Conservation (phyloP, 805 yeast genomes). For the Pichia kluyveri region DNA sequence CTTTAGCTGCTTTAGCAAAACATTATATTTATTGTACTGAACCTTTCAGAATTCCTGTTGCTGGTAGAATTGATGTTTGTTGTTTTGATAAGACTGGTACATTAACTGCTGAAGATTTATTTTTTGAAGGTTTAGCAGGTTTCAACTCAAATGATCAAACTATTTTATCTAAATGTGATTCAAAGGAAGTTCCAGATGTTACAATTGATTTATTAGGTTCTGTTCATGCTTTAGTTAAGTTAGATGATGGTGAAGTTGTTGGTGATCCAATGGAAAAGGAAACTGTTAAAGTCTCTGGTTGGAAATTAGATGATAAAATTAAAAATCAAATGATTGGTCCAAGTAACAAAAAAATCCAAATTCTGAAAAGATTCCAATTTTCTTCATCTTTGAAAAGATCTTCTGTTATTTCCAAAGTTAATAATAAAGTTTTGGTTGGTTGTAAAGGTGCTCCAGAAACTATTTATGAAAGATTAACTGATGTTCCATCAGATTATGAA, state of each 20-base stretch:
- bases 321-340: constrained; percentile 55
- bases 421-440: constrained; percentile 55
- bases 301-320: constrained; percentile 59
- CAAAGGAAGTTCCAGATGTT: constrained; percentile 53
- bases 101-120: constrained; percentile 91
- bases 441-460: constrained; percentile 99
- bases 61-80: constrained; percentile 96
- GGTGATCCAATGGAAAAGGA: constrained; percentile 99
- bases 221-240: constrained; percentile 89
- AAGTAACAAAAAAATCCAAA: constrained; percentile 40
- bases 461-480: constrained; percentile 61
- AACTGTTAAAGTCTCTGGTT: constrained; percentile 77
- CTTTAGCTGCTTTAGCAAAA: constrained; percentile 80
- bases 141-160: constrained; percentile 44
- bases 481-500: constrained; percentile 74
- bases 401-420: constrained; percentile 63
- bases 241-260: constrained; percentile 95
- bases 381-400: constrained; percentile 94
- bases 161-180: constrained; percentile 41
- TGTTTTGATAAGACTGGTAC: constrained; percentile 99
- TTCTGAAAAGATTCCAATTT: constrained; percentile 92
- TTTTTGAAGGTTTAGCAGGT: constrained; percentile 94
- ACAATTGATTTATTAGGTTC: constrained; percentile 78
- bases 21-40: constrained; percentile 92
- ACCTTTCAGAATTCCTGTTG: constrained; percentile 95